Percentiles rank a stretch among this genome's conserved stretches.
Evolutionary conservation across 2,329 filamentous ascomycete genomes (phyloP).

Genomic region (Zasmidium citrigriseum): DNA sequence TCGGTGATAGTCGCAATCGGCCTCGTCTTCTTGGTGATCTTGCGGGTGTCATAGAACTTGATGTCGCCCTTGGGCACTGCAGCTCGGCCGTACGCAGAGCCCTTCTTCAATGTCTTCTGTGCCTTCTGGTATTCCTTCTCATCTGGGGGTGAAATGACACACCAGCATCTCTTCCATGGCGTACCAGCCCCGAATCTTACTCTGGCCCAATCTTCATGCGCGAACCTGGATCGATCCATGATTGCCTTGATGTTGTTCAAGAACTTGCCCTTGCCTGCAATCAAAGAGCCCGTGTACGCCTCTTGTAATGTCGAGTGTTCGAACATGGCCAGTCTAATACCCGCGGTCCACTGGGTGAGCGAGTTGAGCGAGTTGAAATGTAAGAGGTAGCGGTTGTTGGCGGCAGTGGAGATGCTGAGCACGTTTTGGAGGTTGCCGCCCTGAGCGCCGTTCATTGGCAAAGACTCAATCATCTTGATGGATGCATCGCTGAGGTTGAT

Average conservation of each 20-base stretch:
- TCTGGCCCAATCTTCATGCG: slow-evolving; percentile 88
- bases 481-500: slow-evolving; percentile 97
- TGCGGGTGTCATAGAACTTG: slow-evolving; percentile 89
- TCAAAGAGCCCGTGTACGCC: slow-evolving; percentile 92
- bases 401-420: slow-evolving; percentile 91
- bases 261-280: slow-evolving; percentile 87
- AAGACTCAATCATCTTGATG: slow-evolving; percentile 85
- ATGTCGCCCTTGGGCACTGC: slow-evolving; percentile 80
- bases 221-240: slow-evolving; percentile 76
- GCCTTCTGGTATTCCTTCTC: slow-evolving; percentile 87
- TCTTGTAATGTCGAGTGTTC: slow-evolving; percentile 93
- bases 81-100: slow-evolving; percentile 76
- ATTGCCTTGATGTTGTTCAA: slow-evolving; percentile 90
- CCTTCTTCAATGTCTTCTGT: slow-evolving; percentile 80
- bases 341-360: slow-evolving; percentile 91
- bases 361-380: slow-evolving; percentile 96
- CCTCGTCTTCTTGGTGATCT: slow-evolving; percentile 85
- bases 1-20: slow-evolving; percentile 92
- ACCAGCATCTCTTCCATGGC: slow-evolving; percentile 96
- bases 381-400: slow-evolving; percentile 89
- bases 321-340: slow-evolving; percentile 89
- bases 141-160: slow-evolving; percentile 86
- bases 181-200: slow-evolving; percentile 95
- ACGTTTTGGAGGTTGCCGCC: slow-evolving; percentile 90
- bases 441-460: slow-evolving; percentile 76